These are phyloP conservation scores for Phyllosticta ampelicida DNA, from an alignment of 2,329 filamentous ascomycete genomes.

Conservation along the genomic window DNA sequence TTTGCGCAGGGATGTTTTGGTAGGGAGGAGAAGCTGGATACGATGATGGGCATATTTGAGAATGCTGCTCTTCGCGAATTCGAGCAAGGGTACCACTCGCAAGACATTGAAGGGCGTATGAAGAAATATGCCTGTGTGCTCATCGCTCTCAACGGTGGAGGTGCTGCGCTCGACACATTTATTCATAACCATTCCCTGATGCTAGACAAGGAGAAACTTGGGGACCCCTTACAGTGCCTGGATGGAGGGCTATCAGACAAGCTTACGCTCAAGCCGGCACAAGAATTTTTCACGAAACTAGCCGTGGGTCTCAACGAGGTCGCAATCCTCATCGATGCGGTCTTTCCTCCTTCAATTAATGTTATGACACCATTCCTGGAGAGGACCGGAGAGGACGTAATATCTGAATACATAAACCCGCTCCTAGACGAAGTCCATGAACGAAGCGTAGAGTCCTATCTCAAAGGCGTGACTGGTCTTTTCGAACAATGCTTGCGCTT, in stretches of 20 bases:
- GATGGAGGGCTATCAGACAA: constrained; percentile 41
- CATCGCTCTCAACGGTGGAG: constrained; percentile 68
- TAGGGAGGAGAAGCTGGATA: constrained; percentile 60
- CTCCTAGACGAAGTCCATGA: constrained; percentile 82
- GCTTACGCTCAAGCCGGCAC: constrained; percentile 69
- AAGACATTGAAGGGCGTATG: constrained; percentile 85
- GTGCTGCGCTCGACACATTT: constrained; percentile 70
- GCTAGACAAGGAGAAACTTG: constrained; percentile 57
- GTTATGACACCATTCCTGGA: constrained; percentile 73
- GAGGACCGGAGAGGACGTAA: constrained; percentile 68
- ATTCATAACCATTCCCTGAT: constrained; percentile 83
- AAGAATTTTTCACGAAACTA: constrained; percentile 67
- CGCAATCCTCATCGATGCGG: constrained; percentile 63
- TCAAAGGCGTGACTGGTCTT: constrained; percentile 76
- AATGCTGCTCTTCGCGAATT: constrained; percentile 85
- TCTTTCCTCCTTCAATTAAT: constrained; percentile 61
- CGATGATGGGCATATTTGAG: constrained; percentile 76
- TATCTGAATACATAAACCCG: constrained; percentile 75
- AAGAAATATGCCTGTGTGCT: constrained; percentile 79
- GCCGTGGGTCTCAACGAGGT: constrained; percentile 73
- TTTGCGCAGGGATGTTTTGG: constrained; percentile 62
- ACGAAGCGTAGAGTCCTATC: constrained; percentile 61
- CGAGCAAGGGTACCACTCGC: constrained; percentile 78
- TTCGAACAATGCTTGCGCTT: constrained; percentile 81
- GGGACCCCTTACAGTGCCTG: constrained; percentile 72